Evolutionary conservation across 1,284 basidiomycete species (phyloP).

Genomic region (Sanghuangporus baumii): DNA sequence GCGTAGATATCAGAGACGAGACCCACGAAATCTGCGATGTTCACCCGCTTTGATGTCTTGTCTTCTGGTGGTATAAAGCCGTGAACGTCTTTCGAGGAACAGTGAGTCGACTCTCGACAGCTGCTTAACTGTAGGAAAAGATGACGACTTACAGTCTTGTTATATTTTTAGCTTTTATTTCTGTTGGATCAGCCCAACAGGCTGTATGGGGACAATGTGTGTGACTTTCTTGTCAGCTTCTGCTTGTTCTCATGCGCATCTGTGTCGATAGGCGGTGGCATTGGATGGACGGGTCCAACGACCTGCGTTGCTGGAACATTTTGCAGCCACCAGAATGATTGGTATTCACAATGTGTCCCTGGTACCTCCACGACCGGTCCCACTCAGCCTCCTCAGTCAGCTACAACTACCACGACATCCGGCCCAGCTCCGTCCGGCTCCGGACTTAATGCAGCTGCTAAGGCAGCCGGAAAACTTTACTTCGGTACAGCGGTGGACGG

Average conservation of each 20-base stretch:
- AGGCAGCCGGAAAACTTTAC: conserved; percentile 23
- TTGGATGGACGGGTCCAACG: conserved; percentile 31
- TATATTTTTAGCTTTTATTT: neutral
- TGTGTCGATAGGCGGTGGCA: conserved; percentile 26
- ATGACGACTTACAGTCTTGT: neutral
- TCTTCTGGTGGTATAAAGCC: neutral
- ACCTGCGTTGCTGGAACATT: conserved; percentile 28
- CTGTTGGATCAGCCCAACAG: neutral
- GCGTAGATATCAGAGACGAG: neutral
- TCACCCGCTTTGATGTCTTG: neutral
- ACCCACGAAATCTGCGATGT: neutral
- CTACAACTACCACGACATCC: conserved; percentile 8
- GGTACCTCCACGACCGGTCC: conserved; percentile 6
- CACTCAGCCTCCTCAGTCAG: neutral
- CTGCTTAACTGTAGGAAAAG: neutral
- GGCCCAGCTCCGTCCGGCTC: neutral
- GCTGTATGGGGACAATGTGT: neutral
- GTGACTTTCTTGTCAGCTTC: neutral
- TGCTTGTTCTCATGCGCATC: neutral
- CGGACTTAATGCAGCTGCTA: conserved; percentile 18
- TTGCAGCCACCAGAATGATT: conserved; percentile 24
- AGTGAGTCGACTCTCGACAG: neutral
- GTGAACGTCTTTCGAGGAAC: neutral
- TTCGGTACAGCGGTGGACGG: conserved; percentile 24
- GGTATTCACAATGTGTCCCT: conserved; percentile 32